Base-by-base conservation (phyloP, 768 basidiomycete genomes). In the Lactarius trivialis region DNA sequence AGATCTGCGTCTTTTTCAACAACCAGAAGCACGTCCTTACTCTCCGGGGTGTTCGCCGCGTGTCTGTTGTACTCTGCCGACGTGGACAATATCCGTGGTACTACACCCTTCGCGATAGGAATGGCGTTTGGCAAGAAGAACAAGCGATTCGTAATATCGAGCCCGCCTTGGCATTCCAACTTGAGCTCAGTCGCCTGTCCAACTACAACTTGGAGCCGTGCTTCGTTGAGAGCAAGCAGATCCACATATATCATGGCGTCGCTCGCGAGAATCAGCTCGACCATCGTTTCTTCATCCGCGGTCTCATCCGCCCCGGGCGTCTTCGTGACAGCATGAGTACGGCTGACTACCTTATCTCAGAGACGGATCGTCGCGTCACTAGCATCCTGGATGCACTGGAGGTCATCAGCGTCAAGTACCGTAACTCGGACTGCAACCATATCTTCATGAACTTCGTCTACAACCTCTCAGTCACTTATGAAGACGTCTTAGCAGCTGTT, bases 391-490 rank as follows among this genome's bases (percentile, higher is more conserved):
- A 99, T 74, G 90, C 95, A 2, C 82, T 98, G 33, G 96, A 98
- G 73, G 89, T 98, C 58, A 93, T 96, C 71, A 87, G 84, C 68
- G 91, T 91, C 8, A 83, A 93, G 69, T 81, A 95, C 70, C 85
- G 95, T 63, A 92, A 89, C 68, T 91, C 96, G 4, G 96, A 98
- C 72, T 94, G 93, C 78, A 98, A 98, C 74, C 95, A 98, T 73
- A 97, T 98, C 73, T 95, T 93, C 79, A 87, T 98, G 85, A 98
- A 98, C 79, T 99, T 98, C 73, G 86, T 98, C 70, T 98, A 98
- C 82, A 93, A 91, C 72, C 87, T 99, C 50, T 84, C 88, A 32
- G 94, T 99, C 64, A 88, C 88, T 36, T 98, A 98, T 70, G 95
- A 98, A 65, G 96, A 98, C 69, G 95, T 98, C 8, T 85, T 98